Evolutionary conservation across 257 asterid species (phyloP).

Genomic region (Leptodermis oblonga): DNA sequence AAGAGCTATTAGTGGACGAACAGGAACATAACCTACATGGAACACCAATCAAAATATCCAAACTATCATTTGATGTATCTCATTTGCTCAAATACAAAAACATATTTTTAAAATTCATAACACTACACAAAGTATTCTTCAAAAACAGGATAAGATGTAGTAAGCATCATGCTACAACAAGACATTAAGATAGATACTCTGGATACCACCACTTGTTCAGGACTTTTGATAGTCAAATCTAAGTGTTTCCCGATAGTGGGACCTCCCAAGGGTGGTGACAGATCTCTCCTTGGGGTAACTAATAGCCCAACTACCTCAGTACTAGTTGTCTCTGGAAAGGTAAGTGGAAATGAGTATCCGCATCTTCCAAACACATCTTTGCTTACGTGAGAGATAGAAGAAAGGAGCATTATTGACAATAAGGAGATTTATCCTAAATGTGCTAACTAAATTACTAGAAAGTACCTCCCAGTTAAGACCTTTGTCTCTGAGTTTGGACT

Average conservation of each 20-base stretch:
- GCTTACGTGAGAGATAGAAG: conserved; percentile 16
- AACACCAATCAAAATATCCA: conserved; percentile 9
- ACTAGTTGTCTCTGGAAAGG: conserved; percentile 49
- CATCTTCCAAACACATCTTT: too few species aligned
- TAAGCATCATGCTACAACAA: conserved; percentile 73
- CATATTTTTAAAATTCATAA: too few species aligned
- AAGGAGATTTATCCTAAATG: neutral
- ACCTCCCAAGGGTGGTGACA: conserved; percentile 74
- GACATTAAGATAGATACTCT: conserved; percentile 62
- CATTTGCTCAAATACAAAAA: conserved; percentile 3
- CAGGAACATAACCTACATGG: conserved; percentile 70
- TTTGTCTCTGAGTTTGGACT: conserved; percentile 77
- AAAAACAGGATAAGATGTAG: conserved; percentile 65
- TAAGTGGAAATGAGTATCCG: conserved; percentile 13
- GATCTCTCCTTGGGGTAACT: conserved; percentile 67
- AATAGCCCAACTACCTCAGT: conserved; percentile 52
- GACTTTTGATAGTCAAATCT: conserved; percentile 48
- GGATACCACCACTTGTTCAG: conserved; percentile 66
- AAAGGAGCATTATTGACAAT: neutral
- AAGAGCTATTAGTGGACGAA: conserved; percentile 53
- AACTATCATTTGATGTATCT: neutral
- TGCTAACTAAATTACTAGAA: neutral
- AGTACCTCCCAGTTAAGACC: conserved; percentile 98
- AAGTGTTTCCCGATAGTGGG: conserved; percentile 36
- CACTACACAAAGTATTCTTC: conserved; percentile 38